Conservation (phyloP, 306 rosid species). For the Casuarina glauca region DNA sequence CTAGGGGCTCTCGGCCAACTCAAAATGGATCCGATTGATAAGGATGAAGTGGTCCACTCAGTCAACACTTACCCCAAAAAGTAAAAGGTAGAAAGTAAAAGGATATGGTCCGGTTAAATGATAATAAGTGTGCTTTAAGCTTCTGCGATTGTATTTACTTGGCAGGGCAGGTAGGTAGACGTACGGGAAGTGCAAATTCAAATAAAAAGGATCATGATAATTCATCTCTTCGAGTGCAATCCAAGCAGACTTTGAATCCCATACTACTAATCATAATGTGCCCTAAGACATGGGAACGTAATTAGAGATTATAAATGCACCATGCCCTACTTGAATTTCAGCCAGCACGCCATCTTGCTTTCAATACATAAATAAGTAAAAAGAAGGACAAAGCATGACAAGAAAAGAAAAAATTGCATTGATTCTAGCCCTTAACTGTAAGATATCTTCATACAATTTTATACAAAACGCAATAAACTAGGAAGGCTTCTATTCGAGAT, state of each 20-base stretch:
- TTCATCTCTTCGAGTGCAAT: conserved; percentile 53
- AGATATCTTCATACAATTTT: no score
- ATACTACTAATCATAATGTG: conserved; percentile 20
- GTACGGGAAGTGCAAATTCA: conserved; percentile 13
- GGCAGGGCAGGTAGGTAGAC: conserved; percentile 22
- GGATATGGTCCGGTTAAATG: conserved; percentile 27
- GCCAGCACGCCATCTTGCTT: background rate
- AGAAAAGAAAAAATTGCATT: no score
- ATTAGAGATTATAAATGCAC: background rate
- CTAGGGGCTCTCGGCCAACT: background rate
- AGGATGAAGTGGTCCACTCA: background rate
- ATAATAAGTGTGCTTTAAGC: conserved; percentile 30
- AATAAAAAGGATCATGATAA: conserved; percentile 4
- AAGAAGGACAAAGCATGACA: background rate
- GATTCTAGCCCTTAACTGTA: no score
- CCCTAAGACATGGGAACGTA: background rate
- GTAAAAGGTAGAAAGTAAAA: background rate
- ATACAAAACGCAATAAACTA: no score
- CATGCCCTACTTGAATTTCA: conserved; percentile 11
- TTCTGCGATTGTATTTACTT: conserved; percentile 7
- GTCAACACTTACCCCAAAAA: background rate
- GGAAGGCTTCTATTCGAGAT: no score
- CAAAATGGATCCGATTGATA: conserved; percentile 13
- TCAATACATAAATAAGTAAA: background rate
- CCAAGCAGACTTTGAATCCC: conserved; percentile 39